Evolutionary conservation across 495 filamentous ascomycete genomes (phyloP), one percentile per base, ranked within the genome.

Genomic region (Podospora tetraspora): DNA sequence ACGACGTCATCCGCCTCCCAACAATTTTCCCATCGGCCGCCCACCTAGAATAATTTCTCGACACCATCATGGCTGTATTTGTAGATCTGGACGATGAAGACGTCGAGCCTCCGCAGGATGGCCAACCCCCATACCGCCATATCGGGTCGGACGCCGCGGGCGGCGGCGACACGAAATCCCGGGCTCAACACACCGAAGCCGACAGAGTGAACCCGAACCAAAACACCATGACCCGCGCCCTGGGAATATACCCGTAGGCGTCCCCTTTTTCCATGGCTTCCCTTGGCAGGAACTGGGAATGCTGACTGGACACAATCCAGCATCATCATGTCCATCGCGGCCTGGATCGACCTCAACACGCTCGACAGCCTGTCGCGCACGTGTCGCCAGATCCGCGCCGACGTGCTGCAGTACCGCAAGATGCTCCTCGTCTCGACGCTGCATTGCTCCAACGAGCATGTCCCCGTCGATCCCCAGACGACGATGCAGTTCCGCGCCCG

Each of bases 171-270:
- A 64, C 72, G 59, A 58, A 59, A 19, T 25, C 52, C 25, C 75
- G 66, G 66, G 70, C 70, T 58, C 75, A 70, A 68, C 66, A 71
- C 58, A 66, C 70, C 59, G 68, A 71, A 29, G 67, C 68, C 60
- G 79, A 77, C 68, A 81, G 82, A 73, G 81, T 84, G 62, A 87
- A 87, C 79, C 86, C 83, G 59, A 94, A 92, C 74, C 76, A 83
- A 73, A 90, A 87, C 79, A 82, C 83, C 65, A 89, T 94, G 81
- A 90, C 92, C 32, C 84, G 87, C 74, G 90, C 91, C 70, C 82
- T 97, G 79, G 89, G 89, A 71, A 95, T 92, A 81, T 97, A 97
- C 85, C 93, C 93, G 93, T 97, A 84, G 71, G 83, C 79, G 72
- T 70, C 70, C 30, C 68, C 59, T 62, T 67, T 62, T 24, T 3